Conservation (phyloP, 495 filamentous ascomycete species). For the Thermothielavioides terrestris region DNA sequence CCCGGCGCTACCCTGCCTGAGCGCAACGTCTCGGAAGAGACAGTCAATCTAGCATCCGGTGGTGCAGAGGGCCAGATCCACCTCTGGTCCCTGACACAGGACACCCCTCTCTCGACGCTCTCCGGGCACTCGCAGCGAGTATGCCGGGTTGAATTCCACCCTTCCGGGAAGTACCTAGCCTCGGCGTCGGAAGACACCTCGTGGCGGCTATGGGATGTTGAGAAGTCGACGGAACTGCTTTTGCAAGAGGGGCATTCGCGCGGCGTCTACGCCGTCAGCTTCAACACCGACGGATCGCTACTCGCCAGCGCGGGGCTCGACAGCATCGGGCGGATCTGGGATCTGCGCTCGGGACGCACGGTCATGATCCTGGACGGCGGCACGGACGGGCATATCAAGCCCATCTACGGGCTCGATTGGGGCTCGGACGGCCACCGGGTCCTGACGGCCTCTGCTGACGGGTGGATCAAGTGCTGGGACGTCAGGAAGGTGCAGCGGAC, state of each 20-base stretch:
- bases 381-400: conserved; percentile 82
- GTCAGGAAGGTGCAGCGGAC: conserved; percentile 74
- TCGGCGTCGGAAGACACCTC: conserved; percentile 95
- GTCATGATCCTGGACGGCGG: conserved; percentile 86
- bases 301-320: conserved; percentile 86
- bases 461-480: conserved; percentile 97
- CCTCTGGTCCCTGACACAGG: conserved; percentile 79
- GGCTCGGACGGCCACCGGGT: conserved; percentile 81
- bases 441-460: conserved; percentile 83
- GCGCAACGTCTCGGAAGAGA: conserved; percentile 57
- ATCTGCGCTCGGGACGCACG: conserved; percentile 84
- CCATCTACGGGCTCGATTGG: conserved; percentile 91
- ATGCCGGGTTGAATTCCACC: conserved; percentile 88
- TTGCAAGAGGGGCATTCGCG: conserved; percentile 92
- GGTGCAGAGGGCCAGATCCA: conserved; percentile 85
- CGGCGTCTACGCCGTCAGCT: conserved; percentile 80
- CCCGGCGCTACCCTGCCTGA: conserved; percentile 70
- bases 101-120: conserved; percentile 75
- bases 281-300: conserved; percentile 84
- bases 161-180: conserved; percentile 80
- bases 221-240: conserved; percentile 71
- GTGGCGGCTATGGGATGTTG: conserved; percentile 94
- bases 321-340: conserved; percentile 93
- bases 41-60: conserved; percentile 81
- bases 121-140: conserved; percentile 81